Conservation (phyloP, 148 eudicot species). For the Dianthus caryophyllus region DNA sequence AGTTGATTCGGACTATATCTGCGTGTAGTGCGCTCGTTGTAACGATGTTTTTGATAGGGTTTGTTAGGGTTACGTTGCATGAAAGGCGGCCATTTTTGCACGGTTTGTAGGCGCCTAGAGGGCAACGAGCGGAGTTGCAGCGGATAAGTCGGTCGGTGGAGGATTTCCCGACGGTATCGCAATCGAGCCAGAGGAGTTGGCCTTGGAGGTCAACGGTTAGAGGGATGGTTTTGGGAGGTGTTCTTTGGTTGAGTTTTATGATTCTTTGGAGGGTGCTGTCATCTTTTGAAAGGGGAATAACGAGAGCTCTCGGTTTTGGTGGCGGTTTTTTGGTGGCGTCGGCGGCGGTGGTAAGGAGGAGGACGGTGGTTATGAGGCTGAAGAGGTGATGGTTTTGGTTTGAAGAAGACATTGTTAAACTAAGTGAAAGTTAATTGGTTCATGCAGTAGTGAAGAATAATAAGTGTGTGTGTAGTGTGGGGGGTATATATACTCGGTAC, state of each 20-base stretch:
- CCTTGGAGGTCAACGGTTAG: conserved; percentile 16
- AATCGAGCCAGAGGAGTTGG: conserved; percentile 12
- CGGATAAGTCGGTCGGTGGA: conserved; percentile 1
- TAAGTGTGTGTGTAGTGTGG: too few relatives aligned
- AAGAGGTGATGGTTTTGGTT: not conserved
- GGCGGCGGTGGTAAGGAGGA: not conserved
- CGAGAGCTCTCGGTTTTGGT: conserved; percentile 11
- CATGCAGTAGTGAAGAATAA: too few relatives aligned
- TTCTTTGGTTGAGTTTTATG: conserved; percentile 18
- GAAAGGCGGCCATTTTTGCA: conserved; percentile 26
- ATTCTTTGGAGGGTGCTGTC: conserved; percentile 14
- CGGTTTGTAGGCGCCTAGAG: not conserved
- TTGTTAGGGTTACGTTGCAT: conserved; percentile 25
- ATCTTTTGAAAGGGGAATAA: conserved; percentile 13
- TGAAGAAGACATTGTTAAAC: conserved; percentile 6
- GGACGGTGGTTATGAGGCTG: not conserved
- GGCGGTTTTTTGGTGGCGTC: not conserved
- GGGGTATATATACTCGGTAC: too few relatives aligned
- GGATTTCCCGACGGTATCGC: conserved; percentile 1
- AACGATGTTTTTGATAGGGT: conserved; percentile 20
- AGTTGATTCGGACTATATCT: conserved; percentile 30
- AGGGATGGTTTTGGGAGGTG: conserved; percentile 10
- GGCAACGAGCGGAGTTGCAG: conserved; percentile 20
- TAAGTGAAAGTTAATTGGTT: too few relatives aligned
- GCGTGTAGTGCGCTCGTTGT: conserved; percentile 25